These are phyloP conservation scores for Diatrype stigma DNA, from an alignment of 2,329 filamentous ascomycete genomes.

Conservation along the genomic window DNA sequence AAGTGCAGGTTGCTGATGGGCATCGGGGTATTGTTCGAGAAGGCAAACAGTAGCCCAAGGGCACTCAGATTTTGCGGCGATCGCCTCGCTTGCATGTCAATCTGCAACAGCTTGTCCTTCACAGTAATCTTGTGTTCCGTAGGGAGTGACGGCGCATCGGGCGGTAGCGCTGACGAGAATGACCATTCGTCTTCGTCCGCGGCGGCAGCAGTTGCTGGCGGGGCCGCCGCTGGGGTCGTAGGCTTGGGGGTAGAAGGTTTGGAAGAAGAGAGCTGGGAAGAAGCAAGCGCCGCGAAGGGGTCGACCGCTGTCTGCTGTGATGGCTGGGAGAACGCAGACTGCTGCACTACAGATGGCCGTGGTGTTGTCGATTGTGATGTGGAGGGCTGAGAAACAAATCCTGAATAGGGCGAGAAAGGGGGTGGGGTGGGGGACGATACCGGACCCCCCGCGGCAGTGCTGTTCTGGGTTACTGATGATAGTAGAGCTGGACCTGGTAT, in stretches of 20 bases:
- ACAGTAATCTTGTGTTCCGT: slow-evolving; percentile 62
- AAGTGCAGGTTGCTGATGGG: slow-evolving; percentile 79
- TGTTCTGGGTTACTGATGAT: slow-evolving; percentile 60
- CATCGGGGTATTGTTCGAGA: slow-evolving; percentile 74
- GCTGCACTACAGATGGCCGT: slow-evolving; percentile 44
- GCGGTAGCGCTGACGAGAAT: slow-evolving; percentile 81
- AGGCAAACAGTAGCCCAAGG: slow-evolving; percentile 70
- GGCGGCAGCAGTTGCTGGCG: slow-evolving; percentile 24
- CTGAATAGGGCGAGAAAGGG: slow-evolving; percentile 50
- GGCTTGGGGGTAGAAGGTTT: slow-evolving; percentile 33
- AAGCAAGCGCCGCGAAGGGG: slow-evolving; percentile 49
- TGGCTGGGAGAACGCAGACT: slow-evolving; percentile 43
- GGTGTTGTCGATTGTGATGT: slow-evolving; percentile 50
- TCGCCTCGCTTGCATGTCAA: slow-evolving; percentile 69
- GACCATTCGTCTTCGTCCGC: slow-evolving; percentile 88
- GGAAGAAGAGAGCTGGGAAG: slow-evolving; percentile 35
- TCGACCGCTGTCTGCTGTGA: slow-evolving; percentile 36
- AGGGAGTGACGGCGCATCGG: slow-evolving; percentile 48
- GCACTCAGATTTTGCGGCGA: slow-evolving; percentile 47
- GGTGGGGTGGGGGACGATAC: slow-evolving; percentile 34
- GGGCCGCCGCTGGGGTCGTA: slow-evolving; percentile 7
- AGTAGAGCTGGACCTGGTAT: slow-evolving; percentile 62
- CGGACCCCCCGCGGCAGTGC: slow-evolving; percentile 46
- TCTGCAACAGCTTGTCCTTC: slow-evolving; percentile 64
- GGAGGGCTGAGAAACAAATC: slow-evolving; percentile 48